These are phyloP conservation scores for Leptodontidium sp. DNA, from an alignment of 2,329 filamentous ascomycete species.

Conservation along the genomic window DNA sequence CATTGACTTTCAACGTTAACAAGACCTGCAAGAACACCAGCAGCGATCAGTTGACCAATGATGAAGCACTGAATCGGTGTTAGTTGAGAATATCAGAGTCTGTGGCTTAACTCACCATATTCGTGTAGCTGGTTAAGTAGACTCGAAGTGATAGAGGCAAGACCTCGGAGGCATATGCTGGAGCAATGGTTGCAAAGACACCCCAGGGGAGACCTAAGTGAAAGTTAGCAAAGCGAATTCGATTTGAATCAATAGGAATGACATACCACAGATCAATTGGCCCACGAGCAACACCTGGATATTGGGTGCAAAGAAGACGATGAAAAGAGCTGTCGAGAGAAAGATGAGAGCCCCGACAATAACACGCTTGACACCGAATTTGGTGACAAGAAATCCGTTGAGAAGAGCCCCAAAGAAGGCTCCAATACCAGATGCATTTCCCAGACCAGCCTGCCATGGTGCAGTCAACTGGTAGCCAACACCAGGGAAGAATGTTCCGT, in stretches of 20 bases:
- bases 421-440: conserved; percentile 36
- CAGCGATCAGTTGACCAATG: conserved; percentile 56
- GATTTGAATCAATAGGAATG: neutral
- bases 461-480: conserved; percentile 32
- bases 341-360: conserved; percentile 39
- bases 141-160: conserved; percentile 59
- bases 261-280: conserved; percentile 54
- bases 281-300: conserved; percentile 55
- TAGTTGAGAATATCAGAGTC: neutral
- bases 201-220: conserved; percentile 52
- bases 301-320: conserved; percentile 59
- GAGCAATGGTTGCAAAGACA: conserved; percentile 55
- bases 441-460: conserved; percentile 37
- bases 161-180: conserved; percentile 53
- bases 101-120: conserved; percentile 46
- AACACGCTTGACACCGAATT: conserved; percentile 55
- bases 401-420: conserved; percentile 49
- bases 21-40: conserved; percentile 55
- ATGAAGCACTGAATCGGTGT: conserved; percentile 52
- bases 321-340: conserved; percentile 55
- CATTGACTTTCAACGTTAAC: conserved; percentile 38
- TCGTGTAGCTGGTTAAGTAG: conserved; percentile 60
- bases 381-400: conserved; percentile 53
- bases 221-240: neutral
- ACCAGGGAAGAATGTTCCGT: conserved; percentile 31